These are phyloP conservation scores for Chloranthus sessilifolius DNA, from an alignment of 164 flowering plant species.

Conservation along the genomic window DNA sequence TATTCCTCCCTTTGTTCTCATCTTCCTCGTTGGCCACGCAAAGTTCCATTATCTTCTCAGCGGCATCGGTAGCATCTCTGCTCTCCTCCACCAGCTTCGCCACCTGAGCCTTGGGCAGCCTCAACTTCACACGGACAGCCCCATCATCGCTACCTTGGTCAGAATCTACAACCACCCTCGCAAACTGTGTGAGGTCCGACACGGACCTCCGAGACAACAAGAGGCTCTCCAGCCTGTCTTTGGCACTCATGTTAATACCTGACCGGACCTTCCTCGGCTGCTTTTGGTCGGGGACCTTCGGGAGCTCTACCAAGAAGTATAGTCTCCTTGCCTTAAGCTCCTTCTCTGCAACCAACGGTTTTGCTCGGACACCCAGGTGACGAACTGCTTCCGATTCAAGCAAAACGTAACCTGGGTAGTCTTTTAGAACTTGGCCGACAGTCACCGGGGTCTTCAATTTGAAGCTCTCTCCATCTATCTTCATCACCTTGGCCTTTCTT, in stretches of 20 bases:
- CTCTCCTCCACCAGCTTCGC: constrained; percentile 56
- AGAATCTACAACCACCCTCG: background rate
- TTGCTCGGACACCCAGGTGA: constrained; percentile 44
- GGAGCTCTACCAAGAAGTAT: constrained; percentile 47
- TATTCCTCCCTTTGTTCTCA: background rate
- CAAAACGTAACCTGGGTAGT: constrained; percentile 43
- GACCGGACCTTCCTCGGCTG: constrained; percentile 31
- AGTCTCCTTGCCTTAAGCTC: constrained; percentile 35
- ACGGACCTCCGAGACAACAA: constrained; percentile 36
- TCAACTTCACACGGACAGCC: constrained; percentile 29
- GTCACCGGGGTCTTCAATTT: constrained; percentile 41
- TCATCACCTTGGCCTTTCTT: constrained; percentile 47
- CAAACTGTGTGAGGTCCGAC: constrained; percentile 32
- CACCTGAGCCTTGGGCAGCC: constrained; percentile 67
- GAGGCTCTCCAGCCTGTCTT: constrained; percentile 50
- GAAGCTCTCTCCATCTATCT: constrained; percentile 40
- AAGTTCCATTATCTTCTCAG: constrained; percentile 59
- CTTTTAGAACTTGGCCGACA: constrained; percentile 30
- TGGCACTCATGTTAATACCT: constrained; percentile 46
- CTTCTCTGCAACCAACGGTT: constrained; percentile 37
- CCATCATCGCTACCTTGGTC: constrained; percentile 20
- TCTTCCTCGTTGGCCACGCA: constrained; percentile 19
- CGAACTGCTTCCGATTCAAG: constrained; percentile 45
- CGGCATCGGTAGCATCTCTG: constrained; percentile 51
- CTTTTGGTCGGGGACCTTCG: constrained; percentile 24